Percentiles rank a stretch among this genome's conserved stretches.
Evolutionary conservation across 140 eudicot genomes (phyloP).

Genomic region (Erigeron philadelphicus): DNA sequence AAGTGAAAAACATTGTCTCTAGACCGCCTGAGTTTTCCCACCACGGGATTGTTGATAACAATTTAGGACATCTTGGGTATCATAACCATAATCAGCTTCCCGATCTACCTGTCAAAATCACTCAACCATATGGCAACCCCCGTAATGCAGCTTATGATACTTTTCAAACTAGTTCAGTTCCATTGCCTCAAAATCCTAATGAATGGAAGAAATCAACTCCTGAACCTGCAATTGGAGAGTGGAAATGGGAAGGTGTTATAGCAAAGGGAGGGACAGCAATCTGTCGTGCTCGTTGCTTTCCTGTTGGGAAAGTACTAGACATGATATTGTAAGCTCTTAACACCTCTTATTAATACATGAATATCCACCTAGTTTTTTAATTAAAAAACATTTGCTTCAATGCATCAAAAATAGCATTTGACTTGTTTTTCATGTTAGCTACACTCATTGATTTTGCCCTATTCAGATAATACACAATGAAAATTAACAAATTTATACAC

Average conservation of each 20-base stretch:
- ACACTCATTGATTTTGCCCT: not conserved
- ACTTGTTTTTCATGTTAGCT: not conserved
- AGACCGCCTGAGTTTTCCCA: constrained; percentile 39
- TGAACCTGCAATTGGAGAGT: constrained; percentile 53
- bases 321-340: constrained; percentile 59
- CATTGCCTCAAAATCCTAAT: constrained; percentile 40
- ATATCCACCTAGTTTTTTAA: too few species aligned
- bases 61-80: constrained; percentile 38
- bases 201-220: constrained; percentile 55
- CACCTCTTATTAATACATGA: not conserved
- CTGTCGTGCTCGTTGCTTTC: constrained; percentile 98
- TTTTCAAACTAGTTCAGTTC: constrained; percentile 32
- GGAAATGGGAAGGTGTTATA: constrained; percentile 95
- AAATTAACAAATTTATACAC: not conserved
- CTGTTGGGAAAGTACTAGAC: constrained; percentile 83
- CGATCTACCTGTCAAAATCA: constrained; percentile 39
- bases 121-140: constrained; percentile 45
- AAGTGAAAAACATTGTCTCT: constrained; percentile 39
- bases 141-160: constrained; percentile 41
- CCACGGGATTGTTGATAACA: constrained; percentile 33
- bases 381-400: not conserved
- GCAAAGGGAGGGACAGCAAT: constrained; percentile 89
- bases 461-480: not conserved
- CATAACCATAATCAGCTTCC: constrained; percentile 35
- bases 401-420: not conserved